Percentiles rank a stretch among this genome's conserved stretches.
Conservation (phyloP, 768 basidiomycete species). For the Hemileccinum impolitum region DNA sequence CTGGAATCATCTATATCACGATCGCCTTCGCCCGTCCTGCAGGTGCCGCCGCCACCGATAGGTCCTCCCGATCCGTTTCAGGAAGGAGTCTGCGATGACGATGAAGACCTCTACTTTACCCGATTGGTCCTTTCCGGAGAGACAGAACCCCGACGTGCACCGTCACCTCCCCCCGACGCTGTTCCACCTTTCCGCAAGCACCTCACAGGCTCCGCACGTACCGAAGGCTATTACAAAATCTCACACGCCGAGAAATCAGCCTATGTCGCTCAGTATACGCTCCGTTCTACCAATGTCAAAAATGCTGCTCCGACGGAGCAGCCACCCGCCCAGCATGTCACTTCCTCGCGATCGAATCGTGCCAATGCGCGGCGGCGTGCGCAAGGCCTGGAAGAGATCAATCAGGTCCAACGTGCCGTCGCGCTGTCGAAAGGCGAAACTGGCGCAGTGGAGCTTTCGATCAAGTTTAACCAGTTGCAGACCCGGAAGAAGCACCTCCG, state of each 20-base stretch:
- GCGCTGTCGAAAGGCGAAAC: conserved; percentile 74
- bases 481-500: conserved; percentile 97
- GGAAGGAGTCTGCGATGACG: conserved; percentile 70
- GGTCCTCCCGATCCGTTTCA: conserved; percentile 52
- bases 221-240: conserved; percentile 95
- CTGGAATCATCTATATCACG: conserved; percentile 45
- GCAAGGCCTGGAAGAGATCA: conserved; percentile 91
- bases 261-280: conserved; percentile 87
- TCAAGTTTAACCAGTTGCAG: conserved; percentile 98
- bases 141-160: conserved; percentile 20
- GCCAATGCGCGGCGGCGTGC: conserved; percentile 90
- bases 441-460: conserved; percentile 63
- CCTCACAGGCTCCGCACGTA: conserved; percentile 81
- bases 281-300: conserved; percentile 49
- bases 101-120: conserved; percentile 85
- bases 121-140: conserved; percentile 36
- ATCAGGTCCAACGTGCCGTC: conserved; percentile 80
- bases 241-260: conserved; percentile 86
- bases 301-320: conserved; percentile 39
- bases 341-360: conserved; percentile 84
- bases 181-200: conserved; percentile 68
- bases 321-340: conserved; percentile 52
- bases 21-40: conserved; percentile 51
- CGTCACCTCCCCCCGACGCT: conserved; percentile 37
- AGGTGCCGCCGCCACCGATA: conserved; percentile 37